These are phyloP conservation scores for Pseudopyricularia javanii DNA, from an alignment of 2,329 filamentous ascomycete species.

Conservation along the genomic window DNA sequence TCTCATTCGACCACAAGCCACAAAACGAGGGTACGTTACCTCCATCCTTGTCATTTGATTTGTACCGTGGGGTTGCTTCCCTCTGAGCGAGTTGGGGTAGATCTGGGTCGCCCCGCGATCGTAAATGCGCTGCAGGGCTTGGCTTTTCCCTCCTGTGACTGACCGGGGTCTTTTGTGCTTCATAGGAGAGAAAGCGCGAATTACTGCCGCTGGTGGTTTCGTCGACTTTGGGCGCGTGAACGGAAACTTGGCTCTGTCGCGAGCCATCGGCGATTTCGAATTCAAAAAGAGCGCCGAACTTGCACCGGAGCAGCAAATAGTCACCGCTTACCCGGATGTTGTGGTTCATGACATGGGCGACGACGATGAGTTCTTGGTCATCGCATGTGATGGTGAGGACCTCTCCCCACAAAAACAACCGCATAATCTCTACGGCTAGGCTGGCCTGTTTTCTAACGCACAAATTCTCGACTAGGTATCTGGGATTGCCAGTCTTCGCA, in stretches of 20 bases:
- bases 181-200: constrained; percentile 85
- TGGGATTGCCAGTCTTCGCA: constrained; percentile 99
- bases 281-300: constrained; percentile 99
- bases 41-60: neutral
- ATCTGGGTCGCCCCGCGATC: neutral
- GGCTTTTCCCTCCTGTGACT: neutral
- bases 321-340: constrained; percentile 92
- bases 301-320: constrained; percentile 95
- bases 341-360: constrained; percentile 80
- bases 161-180: neutral
- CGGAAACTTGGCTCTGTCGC: constrained; percentile 89
- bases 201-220: constrained; percentile 89
- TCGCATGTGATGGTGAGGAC: constrained; percentile 77
- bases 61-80: too few relatives aligned
- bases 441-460: neutral
- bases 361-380: constrained; percentile 90
- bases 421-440: neutral
- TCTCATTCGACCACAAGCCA: constrained; percentile 99
- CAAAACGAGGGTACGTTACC: constrained; percentile 74
- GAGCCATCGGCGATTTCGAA: constrained; percentile 97
- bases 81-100: too few relatives aligned
- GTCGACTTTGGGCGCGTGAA: constrained; percentile 98
- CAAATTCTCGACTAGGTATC: constrained; percentile 53
- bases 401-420: neutral
- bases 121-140: neutral